phyloP scores from a whole-genome alignment of 176 grass and related monocot species.

The Tuctoria greenei region DNA sequence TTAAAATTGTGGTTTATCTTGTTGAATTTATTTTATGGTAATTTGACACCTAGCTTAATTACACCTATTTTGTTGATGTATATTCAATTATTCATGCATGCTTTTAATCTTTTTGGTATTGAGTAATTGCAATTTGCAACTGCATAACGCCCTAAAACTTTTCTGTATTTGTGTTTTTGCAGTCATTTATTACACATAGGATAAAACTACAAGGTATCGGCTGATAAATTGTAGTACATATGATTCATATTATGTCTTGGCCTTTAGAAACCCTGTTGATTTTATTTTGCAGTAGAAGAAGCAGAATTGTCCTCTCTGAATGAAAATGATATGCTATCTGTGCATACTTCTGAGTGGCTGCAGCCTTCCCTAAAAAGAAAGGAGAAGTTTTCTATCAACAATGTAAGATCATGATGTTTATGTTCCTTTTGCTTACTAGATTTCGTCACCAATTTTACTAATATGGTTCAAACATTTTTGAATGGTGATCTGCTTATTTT shows the following conservation, averaged over 20 bases:
- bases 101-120: background rate
- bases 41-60: slow-evolving; percentile 8
- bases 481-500: background rate
- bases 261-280: background rate
- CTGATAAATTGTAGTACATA: slow-evolving; percentile 39
- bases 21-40: background rate
- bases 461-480: background rate
- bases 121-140: slow-evolving; percentile 6
- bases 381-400: slow-evolving; percentile 66
- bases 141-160: slow-evolving; percentile 7
- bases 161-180: slow-evolving; percentile 46
- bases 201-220: slow-evolving; percentile 66
- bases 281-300: slow-evolving; percentile 45
- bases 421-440: background rate
- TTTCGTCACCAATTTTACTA: slow-evolving; percentile 13
- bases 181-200: slow-evolving; percentile 86
- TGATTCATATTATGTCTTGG: background rate
- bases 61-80: background rate
- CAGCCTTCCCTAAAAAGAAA: slow-evolving; percentile 67
- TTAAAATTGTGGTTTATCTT: background rate
- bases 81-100: slow-evolving; percentile 7
- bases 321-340: slow-evolving; percentile 27
- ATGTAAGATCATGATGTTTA: slow-evolving; percentile 46
- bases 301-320: slow-evolving; percentile 30
- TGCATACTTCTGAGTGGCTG: slow-evolving; percentile 68